A percentile compares a stretch with the other conserved stretches of the same genome.
Evolutionary conservation across 1,284 basidiomycete genomes (phyloP).

Genomic region (Heterobasidion annosum): DNA sequence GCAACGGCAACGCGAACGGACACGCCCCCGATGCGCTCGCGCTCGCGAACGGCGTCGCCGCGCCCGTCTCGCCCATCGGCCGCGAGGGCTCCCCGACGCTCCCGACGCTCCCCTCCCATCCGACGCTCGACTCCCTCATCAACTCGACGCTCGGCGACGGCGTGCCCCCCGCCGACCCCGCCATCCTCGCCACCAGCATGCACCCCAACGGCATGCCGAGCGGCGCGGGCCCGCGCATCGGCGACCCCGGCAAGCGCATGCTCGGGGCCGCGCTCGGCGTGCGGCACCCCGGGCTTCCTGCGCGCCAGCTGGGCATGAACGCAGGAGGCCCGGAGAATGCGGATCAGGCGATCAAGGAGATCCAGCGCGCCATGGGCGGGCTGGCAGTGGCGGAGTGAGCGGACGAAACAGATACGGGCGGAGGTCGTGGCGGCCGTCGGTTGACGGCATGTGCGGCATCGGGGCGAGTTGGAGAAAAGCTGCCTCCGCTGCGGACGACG

Average conservation of each 20-base stretch:
- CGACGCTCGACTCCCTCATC: constrained; percentile 74
- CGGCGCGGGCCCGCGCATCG: constrained; percentile 45
- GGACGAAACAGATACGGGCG: not conserved
- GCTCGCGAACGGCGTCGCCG: constrained; percentile 6
- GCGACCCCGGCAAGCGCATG: constrained; percentile 80
- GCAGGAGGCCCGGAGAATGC: constrained; percentile 21
- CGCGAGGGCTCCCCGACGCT: constrained; percentile 75
- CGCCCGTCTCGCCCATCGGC: constrained; percentile 22
- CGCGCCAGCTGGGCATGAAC: constrained; percentile 44
- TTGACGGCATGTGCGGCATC: not conserved
- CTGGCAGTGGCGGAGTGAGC: constrained; percentile 63
- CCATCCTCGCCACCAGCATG: constrained; percentile 48
- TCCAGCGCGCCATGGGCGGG: constrained; percentile 71
- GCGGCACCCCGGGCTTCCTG: constrained; percentile 62
- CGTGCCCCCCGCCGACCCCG: constrained; percentile 51
- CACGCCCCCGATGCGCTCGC: constrained; percentile 10
- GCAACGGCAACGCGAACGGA: constrained; percentile 1
- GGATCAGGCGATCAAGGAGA: constrained; percentile 61
- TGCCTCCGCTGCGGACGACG: not conserved
- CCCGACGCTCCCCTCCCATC: constrained; percentile 68
- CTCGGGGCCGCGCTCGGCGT: constrained; percentile 73
- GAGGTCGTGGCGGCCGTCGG: not conserved
- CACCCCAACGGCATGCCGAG: constrained; percentile 19
- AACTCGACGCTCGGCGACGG: constrained; percentile 55
- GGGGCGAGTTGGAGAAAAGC: not conserved